Conservation (phyloP, 192 early-diverging fungal genomes). For the Coemansia sp. region DNA sequence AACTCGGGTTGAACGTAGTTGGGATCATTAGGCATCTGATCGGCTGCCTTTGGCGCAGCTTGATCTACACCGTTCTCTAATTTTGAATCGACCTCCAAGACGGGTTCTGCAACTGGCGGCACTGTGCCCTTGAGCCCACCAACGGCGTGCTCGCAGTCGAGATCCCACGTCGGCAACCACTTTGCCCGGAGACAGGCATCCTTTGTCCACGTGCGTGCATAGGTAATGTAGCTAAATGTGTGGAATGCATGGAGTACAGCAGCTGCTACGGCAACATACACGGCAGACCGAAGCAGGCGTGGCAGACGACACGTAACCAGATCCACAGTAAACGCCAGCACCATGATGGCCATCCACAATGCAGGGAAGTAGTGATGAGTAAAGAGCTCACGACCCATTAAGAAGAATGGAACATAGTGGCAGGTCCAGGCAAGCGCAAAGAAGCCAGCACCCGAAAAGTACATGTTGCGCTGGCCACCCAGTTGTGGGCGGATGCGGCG, state of each 20-base stretch:
- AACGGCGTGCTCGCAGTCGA: conserved; percentile 65
- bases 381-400: conserved; percentile 89
- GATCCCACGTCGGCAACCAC: conserved; percentile 83
- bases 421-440: conserved; percentile 74
- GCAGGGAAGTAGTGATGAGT: conserved; percentile 94
- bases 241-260: conserved; percentile 61
- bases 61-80: too few species aligned
- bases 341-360: conserved; percentile 85
- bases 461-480: conserved; percentile 49
- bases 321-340: conserved; percentile 74
- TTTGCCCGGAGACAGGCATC: conserved; percentile 70
- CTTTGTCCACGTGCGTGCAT: conserved; percentile 76
- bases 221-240: conserved; percentile 75
- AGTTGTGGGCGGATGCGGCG: conserved; percentile 45
- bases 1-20: neutral
- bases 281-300: conserved; percentile 37
- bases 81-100: too few species aligned
- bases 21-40: neutral
- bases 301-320: conserved; percentile 62
- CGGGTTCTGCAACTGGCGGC: too few species aligned
- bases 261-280: conserved; percentile 53
- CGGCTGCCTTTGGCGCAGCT: too few species aligned
- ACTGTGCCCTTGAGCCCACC: conserved; percentile 17
- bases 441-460: conserved; percentile 63
- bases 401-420: conserved; percentile 87